These are phyloP conservation scores for Linum trigynum DNA, from an alignment of 345 rosid species.

Conservation along the genomic window DNA sequence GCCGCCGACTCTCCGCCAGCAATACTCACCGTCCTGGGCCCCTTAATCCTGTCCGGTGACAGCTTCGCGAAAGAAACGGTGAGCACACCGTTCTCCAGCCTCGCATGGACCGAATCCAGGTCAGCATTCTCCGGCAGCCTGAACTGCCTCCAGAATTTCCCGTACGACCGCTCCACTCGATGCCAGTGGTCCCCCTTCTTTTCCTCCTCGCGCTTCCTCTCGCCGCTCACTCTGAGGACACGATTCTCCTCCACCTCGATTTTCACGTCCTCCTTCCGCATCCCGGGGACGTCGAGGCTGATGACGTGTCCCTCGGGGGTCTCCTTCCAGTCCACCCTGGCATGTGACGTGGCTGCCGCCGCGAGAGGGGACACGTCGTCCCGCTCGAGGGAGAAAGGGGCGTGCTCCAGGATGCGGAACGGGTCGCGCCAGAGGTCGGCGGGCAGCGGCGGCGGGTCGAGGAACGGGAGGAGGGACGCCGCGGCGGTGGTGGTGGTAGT, in stretches of 20 bases:
- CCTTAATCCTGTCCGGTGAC: constrained; percentile 51
- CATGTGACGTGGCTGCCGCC: background rate
- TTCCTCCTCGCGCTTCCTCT: constrained; percentile 65
- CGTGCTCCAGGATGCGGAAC: constrained; percentile 50
- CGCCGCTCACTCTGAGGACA: constrained; percentile 61
- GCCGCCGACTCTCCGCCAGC: constrained; percentile 22
- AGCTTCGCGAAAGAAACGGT: constrained; percentile 47
- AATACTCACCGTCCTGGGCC: constrained; percentile 48
- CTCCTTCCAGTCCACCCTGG: constrained; percentile 85
- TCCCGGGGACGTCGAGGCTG: constrained; percentile 59
- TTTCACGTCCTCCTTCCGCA: constrained; percentile 72
- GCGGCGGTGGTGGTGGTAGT: constrained; percentile 1
- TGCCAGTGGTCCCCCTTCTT: constrained; percentile 74
- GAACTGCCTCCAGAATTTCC: constrained; percentile 80
- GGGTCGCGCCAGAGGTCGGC: constrained; percentile 50
- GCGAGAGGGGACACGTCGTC: constrained; percentile 37
- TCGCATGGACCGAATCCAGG: constrained; percentile 51
- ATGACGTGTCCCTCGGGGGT: constrained; percentile 58
- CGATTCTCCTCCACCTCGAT: constrained; percentile 59
- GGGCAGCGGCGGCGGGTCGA: constrained; percentile 34
- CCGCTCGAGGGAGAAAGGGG: constrained; percentile 43
- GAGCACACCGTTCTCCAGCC: constrained; percentile 63
- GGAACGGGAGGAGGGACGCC: constrained; percentile 35
- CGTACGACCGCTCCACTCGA: constrained; percentile 59
- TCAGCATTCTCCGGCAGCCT: constrained; percentile 67